Evolutionary conservation across 371 early-diverging fungal species (phyloP).

Genomic region (Dinochytrium kinnereticum): DNA sequence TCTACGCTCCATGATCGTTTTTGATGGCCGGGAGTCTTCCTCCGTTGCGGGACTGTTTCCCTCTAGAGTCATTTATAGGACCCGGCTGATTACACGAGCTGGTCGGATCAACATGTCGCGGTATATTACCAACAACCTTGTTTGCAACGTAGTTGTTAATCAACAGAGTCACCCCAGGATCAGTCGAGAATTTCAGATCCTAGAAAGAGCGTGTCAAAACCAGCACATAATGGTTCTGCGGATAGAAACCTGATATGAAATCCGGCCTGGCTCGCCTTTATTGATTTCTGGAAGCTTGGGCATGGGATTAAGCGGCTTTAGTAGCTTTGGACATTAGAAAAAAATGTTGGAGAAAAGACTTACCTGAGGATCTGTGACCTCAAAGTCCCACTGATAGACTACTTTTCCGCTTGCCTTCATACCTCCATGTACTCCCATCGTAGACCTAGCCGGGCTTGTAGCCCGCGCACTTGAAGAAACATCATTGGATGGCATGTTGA

Average conservation of each 20-base stretch:
- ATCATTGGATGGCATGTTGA: no score
- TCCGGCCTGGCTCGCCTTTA: background rate
- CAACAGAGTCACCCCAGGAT: constrained; percentile 38
- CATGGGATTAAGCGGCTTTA: background rate
- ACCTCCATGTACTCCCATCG: constrained; percentile 10
- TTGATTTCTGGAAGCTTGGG: constrained; percentile 2
- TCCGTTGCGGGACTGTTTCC: no score
- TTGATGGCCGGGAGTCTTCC: no score
- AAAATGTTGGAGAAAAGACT: background rate
- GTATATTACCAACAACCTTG: constrained; percentile 33
- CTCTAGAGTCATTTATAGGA: no score
- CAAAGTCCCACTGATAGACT: constrained; percentile 42
- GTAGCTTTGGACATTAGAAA: background rate
- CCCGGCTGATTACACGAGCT: no score
- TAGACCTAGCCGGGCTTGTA: no score
- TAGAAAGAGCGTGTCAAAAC: no score
- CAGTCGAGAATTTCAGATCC: constrained; percentile 12
- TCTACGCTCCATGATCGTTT: no score
- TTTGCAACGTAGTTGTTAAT: constrained; percentile 46
- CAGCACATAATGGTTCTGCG: no score
- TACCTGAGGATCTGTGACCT: background rate
- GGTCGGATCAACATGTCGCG: constrained; percentile 3
- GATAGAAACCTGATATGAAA: no score
- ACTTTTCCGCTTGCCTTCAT: constrained; percentile 10
- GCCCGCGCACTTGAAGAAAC: no score